These are phyloP conservation scores for Lichtheimia hyalospora DNA, from an alignment of 371 early-diverging fungal genomes.

Conservation along the genomic window DNA sequence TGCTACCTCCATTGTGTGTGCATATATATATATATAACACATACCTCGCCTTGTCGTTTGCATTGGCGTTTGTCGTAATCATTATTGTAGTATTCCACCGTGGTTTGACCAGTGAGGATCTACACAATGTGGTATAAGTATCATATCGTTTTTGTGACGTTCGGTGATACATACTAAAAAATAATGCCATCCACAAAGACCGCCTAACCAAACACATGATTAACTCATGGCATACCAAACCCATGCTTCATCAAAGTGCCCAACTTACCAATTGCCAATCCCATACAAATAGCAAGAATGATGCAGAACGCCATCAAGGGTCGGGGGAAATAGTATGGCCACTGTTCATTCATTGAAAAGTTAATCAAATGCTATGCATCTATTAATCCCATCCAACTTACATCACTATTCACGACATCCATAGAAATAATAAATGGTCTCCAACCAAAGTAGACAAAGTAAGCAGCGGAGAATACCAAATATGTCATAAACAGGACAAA, in stretches of 20 bases:
- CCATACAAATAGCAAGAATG: constrained; percentile 62
- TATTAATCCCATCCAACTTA: constrained; percentile 20
- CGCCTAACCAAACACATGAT: constrained; percentile 3
- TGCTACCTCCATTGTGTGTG: too few species aligned
- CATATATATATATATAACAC: too few species aligned
- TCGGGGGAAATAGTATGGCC: constrained; percentile 63
- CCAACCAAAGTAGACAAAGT: constrained; percentile 64
- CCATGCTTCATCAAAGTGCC: neutral
- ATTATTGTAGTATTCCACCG: constrained; percentile 63
- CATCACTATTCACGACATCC: constrained; percentile 44
- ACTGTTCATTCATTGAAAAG: constrained; percentile 26
- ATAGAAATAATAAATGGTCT: constrained; percentile 56
- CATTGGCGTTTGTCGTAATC: constrained; percentile 48
- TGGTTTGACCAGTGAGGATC: constrained; percentile 63
- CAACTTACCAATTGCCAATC: constrained; percentile 45
- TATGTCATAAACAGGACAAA: constrained; percentile 80
- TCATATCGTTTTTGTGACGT: neutral
- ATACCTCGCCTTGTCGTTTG: constrained; percentile 53
- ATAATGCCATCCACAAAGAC: constrained; percentile 60
- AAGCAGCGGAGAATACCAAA: constrained; percentile 57
- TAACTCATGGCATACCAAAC: too few species aligned
- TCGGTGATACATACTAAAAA: constrained; percentile 43
- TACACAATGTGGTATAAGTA: constrained; percentile 6
- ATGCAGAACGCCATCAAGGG: constrained; percentile 57
- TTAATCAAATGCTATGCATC: neutral